Evolutionary conservation across 805 yeast genomes (phyloP).

Genomic region (Wickerhamiella nectarea): DNA sequence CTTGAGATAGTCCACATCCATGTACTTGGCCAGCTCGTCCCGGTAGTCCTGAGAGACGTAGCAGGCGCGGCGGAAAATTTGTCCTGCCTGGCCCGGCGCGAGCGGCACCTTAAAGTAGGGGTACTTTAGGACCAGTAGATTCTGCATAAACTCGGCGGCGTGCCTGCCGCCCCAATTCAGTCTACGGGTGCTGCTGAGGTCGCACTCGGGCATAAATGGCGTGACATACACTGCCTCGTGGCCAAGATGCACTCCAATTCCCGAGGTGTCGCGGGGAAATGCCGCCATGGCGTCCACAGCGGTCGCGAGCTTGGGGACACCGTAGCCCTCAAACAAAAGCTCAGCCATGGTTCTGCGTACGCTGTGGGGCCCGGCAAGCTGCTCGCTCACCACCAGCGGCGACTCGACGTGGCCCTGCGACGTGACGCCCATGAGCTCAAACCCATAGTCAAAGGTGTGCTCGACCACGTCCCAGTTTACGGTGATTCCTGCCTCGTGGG

Average conservation of each 20-base stretch:
- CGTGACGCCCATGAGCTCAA: constrained; percentile 60
- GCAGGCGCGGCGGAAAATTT: constrained; percentile 61
- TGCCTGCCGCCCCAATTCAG: constrained; percentile 87
- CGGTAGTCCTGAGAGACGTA: constrained; percentile 60
- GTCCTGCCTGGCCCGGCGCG: constrained; percentile 46
- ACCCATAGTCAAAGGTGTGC: constrained; percentile 66
- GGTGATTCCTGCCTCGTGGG: constrained; percentile 75
- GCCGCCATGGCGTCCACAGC: constrained; percentile 80
- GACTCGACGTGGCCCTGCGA: constrained; percentile 45
- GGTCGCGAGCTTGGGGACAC: constrained; percentile 56
- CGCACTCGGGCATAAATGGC: constrained; percentile 65
- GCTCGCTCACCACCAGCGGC: constrained; percentile 73
- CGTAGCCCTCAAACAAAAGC: constrained; percentile 70
- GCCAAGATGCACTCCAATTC: constrained; percentile 73
- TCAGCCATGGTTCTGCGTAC: constrained; percentile 72
- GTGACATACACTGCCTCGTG: constrained; percentile 69
- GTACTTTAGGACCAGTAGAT: constrained; percentile 62
- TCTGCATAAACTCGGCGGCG: constrained; percentile 48
- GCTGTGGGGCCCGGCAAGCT: constrained; percentile 51
- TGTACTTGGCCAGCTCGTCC: constrained; percentile 41
- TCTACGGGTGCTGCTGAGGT: constrained; percentile 56
- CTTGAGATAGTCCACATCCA: constrained; percentile 53
- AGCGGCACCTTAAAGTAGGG: constrained; percentile 81
- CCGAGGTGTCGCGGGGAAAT: constrained; percentile 32
- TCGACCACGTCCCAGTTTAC: constrained; percentile 92